Evolutionary conservation across 257 asterid genomes (phyloP).

Genomic region (Scutellaria minor): DNA sequence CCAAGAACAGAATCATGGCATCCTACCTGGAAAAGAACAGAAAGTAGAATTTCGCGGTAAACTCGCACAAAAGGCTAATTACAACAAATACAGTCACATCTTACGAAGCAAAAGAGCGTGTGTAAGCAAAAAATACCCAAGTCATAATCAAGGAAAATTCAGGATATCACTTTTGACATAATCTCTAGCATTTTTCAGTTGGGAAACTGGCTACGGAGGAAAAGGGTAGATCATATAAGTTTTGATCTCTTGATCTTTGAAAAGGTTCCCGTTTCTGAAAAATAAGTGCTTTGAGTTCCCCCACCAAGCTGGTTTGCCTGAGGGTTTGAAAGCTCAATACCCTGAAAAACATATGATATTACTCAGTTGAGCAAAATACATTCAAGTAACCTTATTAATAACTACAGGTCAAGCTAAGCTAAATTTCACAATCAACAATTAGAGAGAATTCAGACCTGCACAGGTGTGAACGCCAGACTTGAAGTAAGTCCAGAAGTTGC

Average conservation of each 20-base stretch:
- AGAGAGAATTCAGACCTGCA: constrained; percentile 67
- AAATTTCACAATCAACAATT: neutral
- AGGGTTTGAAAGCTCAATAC: constrained; percentile 94
- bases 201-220: neutral
- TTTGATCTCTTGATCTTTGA: constrained; percentile 83
- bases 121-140: no score
- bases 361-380: neutral
- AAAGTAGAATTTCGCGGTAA: neutral
- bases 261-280: constrained; percentile 91
- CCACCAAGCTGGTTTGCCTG: constrained; percentile 87
- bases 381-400: neutral
- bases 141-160: neutral
- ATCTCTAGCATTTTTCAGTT: no score
- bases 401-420: neutral
- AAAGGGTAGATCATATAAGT: neutral
- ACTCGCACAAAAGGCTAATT: neutral
- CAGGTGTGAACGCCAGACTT: constrained; percentile 97
- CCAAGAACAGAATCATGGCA: neutral
- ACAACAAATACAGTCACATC: neutral
- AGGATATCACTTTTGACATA: neutral
- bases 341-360: constrained; percentile 52
- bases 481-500: constrained; percentile 97
- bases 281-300: constrained; percentile 91
- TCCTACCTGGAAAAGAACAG: neutral
- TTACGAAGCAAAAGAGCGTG: no score